Evolutionary conservation across 129 eudicot genomes (phyloP), one percentile per base, ranked within the genome.

Genomic region (Ambrosia trifida): DNA sequence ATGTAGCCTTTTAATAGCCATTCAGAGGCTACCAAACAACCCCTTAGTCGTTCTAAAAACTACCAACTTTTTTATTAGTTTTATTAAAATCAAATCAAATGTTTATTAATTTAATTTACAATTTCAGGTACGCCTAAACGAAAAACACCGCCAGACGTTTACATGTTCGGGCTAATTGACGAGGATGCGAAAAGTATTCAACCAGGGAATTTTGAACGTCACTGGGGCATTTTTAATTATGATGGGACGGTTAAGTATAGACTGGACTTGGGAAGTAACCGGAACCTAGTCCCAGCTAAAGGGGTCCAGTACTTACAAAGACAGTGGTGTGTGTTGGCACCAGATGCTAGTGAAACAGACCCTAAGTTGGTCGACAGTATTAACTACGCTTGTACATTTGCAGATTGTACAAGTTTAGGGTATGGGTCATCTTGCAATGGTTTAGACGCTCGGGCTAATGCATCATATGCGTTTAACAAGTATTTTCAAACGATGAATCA

Each of bases 171-270:
- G 0, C 80, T 95, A 0, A 56, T 88, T 2, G 99, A 95, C 24
- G 99, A 95, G 73, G 99, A 95, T 19, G 87, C 83, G 0, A 95
- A 95, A 74, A 88, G 96, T 76, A 77, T 85, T 18, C 74, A 85
- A 0, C 99, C 99, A 0, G 99, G 99, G 40, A 95, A 88, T 56
- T 95, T 95, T 50, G 99, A 95, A 75, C 80, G 99, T 13, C 99
- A 95, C 46, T 95, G 99, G 99, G 99, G 99, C 2, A 24, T 95
- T 11, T 90, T 90, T 54, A 67, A 84, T 61, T 95, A 57, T 50
- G 99, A 95, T 38, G 99, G 99, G 7, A 73, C 83, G 2, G 50
- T 81, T 1, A 95, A 95, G 74, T 95, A 95, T 66, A 85, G 59
- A 4, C 76, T 90, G 5, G 79, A 73, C 68, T 7, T 84, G 5